These are phyloP conservation scores for Mycena sp. DNA, from an alignment of 1,284 basidiomycete genomes.

Conservation along the genomic window DNA sequence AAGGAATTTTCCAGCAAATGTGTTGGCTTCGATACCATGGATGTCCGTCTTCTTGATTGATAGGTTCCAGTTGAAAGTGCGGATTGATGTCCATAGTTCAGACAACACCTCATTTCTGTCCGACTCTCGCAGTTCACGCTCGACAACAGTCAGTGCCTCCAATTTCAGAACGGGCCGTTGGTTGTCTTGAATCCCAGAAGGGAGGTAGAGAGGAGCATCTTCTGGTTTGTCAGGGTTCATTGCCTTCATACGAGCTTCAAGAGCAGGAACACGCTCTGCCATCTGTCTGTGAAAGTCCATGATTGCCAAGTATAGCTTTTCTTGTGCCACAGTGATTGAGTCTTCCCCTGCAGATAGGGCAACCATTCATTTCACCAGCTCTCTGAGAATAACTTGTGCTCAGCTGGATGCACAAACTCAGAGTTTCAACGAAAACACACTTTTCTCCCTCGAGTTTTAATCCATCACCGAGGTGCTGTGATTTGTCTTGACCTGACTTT, in stretches of 20 bases:
- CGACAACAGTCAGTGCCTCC: constrained; percentile 1
- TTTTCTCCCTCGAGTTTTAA: neutral
- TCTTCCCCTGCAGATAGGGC: neutral
- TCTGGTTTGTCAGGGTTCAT: constrained; percentile 13
- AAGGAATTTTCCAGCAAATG: neutral
- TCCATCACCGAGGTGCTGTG: neutral
- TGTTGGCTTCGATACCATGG: constrained; percentile 3
- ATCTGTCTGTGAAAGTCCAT: neutral
- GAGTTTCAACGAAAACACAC: neutral
- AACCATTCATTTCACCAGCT: neutral
- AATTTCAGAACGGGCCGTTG: neutral
- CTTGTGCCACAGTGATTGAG: neutral
- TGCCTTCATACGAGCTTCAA: neutral
- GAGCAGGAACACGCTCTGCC: neutral
- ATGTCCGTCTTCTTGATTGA: neutral
- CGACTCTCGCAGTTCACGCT: constrained; percentile 1
- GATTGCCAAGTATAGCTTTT: neutral
- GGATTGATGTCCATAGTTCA: constrained; percentile 1
- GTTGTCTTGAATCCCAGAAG: neutral
- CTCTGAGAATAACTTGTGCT: neutral
- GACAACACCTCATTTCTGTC: constrained; percentile 8
- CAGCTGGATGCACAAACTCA: neutral
- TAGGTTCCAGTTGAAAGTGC: neutral
- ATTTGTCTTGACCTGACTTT: neutral
- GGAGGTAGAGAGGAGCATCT: neutral